Base-by-base conservation (phyloP, 73 alveolate genomes). In the Loxodes magnus region DNA sequence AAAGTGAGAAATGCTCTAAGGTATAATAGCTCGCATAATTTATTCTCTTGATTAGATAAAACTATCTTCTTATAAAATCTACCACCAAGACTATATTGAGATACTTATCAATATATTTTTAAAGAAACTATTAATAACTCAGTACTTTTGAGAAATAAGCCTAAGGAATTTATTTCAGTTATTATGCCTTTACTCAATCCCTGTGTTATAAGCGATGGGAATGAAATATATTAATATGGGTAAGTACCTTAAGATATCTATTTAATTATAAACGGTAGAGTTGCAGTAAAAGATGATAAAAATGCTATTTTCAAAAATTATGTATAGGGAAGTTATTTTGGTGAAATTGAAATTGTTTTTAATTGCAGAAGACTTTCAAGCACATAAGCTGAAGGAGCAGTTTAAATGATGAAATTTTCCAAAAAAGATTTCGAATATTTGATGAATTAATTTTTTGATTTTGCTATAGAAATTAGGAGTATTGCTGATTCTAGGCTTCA, bases 241-340 rank as follows among this genome's bases (percentile, higher is more conserved):
- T 46, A 37, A n/a, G n/a, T 41, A 21, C 59, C 59, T n/a, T 25
- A 41, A 24, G 59, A 46, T 24, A 65, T 70, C 1, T 70, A 48
- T 31, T 70, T 70, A 35, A 46, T 70, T 39, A 35, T 70, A 10
- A 62, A 50, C n/a, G 84, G 84, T 0, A 44, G 77, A 26, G 77
- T 70, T 2, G 17, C 37, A 10, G 66, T 62, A 7, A 46, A 46
- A 25, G 39, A 46, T 2, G 27, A 46, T 25, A 7, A 25, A n/a
- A 41, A 46, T 24, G 5, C 39, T n/a, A 24, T 46, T n/a, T 24
- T 46, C 7, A 25, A 25, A 25, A 25, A 37, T 0, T 46, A 46
- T 24, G 59, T 46, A 7, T 25, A 23, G 2, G 59, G 59, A 10
- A n/a, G 27, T 10, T 46, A 46, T 46, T 46, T 46, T 24, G 59